phyloP scores from a whole-genome alignment of 2,329 filamentous ascomycete genomes.

The Phaeomoniella chlamydospora region DNA sequence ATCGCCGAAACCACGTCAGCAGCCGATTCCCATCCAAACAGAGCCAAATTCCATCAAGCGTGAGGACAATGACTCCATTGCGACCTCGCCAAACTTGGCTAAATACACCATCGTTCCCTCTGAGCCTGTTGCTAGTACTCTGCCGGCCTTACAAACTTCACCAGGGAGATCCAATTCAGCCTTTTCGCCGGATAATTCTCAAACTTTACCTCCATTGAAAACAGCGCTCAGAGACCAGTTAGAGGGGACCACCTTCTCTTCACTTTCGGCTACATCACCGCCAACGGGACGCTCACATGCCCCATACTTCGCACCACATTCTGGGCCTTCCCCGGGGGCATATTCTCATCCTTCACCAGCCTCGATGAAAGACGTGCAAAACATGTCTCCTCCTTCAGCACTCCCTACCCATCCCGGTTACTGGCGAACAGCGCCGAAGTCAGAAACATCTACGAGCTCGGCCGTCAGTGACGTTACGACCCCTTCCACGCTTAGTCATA shows the following conservation, averaged over 20 bases:
- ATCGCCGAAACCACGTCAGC: not conserved
- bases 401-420: conserved; percentile 4
- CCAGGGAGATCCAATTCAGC: conserved; percentile 17
- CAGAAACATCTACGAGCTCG: conserved; percentile 15
- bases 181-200: conserved; percentile 19
- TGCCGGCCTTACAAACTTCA: conserved; percentile 23
- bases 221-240: conserved; percentile 20
- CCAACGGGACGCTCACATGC: conserved; percentile 1
- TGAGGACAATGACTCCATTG: conserved; percentile 10
- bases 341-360: conserved; percentile 2
- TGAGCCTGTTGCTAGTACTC: conserved; percentile 16
- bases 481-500: conserved; percentile 16
- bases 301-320: not conserved
- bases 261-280: conserved; percentile 6
- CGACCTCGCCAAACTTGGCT: conserved; percentile 15
- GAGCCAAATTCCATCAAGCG: not conserved
- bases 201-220: conserved; percentile 25
- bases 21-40: not conserved
- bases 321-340: conserved; percentile 1
- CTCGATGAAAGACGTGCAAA: conserved; percentile 4
- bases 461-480: conserved; percentile 13
- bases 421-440: conserved; percentile 7
- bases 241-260: conserved; percentile 11
- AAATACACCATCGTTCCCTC: conserved; percentile 19
- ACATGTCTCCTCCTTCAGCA: conserved; percentile 9